Evolutionary conservation across 805 yeast genomes (phyloP).

Genomic region (Ogataea pilisensis): DNA sequence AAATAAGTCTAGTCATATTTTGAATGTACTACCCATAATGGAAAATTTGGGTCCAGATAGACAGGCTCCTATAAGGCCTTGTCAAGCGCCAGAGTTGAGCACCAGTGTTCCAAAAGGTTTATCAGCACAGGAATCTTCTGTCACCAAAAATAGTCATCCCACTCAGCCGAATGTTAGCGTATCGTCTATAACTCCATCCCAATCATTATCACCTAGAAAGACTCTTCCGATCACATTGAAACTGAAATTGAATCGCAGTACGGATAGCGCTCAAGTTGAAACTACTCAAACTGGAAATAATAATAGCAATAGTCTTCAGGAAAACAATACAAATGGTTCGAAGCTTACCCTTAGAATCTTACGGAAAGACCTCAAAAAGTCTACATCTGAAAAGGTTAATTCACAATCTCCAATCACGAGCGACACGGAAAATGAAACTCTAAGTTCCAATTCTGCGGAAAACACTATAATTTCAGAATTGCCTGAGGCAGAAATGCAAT

Average conservation of each 20-base stretch:
- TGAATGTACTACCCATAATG: neutral
- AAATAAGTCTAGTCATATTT: neutral
- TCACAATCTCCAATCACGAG: neutral
- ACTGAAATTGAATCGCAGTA: neutral
- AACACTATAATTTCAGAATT: neutral
- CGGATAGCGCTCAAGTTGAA: neutral
- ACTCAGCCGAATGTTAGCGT: neutral
- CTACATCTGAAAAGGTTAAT: slow-evolving; percentile 8
- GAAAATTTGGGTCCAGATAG: neutral
- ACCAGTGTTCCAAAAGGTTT: neutral
- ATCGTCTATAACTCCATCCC: neutral
- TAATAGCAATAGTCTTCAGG: neutral
- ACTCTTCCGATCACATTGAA: neutral
- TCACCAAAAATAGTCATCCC: neutral
- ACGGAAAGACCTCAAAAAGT: neutral
- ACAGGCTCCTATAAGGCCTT: neutral
- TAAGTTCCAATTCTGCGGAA: too few relatives aligned
- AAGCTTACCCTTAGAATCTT: neutral
- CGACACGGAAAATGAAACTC: too few relatives aligned
- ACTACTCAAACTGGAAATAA: neutral
- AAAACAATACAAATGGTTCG: neutral
- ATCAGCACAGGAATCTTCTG: neutral
- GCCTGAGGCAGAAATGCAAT: neutral
- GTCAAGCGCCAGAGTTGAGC: neutral
- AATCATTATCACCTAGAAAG: neutral